These are phyloP conservation scores for Penicillium sp. DNA, from an alignment of 2,329 filamentous ascomycete genomes.

Conservation along the genomic window DNA sequence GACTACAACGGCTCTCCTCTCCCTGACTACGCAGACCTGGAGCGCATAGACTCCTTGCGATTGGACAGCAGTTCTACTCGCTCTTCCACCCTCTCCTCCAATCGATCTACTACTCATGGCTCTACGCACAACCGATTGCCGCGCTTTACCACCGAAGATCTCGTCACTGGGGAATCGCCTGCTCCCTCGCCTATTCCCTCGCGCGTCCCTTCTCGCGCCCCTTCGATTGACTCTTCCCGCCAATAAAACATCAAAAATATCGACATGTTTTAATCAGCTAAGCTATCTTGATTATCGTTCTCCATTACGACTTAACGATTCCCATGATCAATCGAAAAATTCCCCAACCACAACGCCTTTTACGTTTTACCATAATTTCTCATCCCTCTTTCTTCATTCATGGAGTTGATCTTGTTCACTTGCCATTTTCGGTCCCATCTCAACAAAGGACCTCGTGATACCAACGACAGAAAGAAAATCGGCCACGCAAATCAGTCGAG, in stretches of 20 bases:
- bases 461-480: not conserved
- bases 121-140: conserved; percentile 16
- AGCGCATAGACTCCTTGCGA: conserved; percentile 35
- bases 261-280: not conserved
- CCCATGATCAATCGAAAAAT: conserved; percentile 5
- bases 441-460: conserved; percentile 1
- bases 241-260: conserved; percentile 7
- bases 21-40: conserved; percentile 41
- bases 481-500: not conserved
- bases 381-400: not conserved
- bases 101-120: conserved; percentile 11
- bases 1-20: conserved; percentile 41
- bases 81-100: conserved; percentile 26
- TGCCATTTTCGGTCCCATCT: not conserved
- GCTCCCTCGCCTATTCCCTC: conserved; percentile 15
- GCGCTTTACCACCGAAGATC: conserved; percentile 29
- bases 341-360: not conserved
- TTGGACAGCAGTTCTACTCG: conserved; percentile 27
- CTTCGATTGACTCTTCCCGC: conserved; percentile 15
- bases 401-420: not conserved
- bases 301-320: conserved; percentile 4
- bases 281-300: conserved; percentile 3
- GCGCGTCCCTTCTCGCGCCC: conserved; percentile 13
- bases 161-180: conserved; percentile 18
- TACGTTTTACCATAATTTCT: not conserved